Base-by-base conservation (phyloP, 2,329 filamentous ascomycete genomes). In the Exophiala aquamarina region DNA sequence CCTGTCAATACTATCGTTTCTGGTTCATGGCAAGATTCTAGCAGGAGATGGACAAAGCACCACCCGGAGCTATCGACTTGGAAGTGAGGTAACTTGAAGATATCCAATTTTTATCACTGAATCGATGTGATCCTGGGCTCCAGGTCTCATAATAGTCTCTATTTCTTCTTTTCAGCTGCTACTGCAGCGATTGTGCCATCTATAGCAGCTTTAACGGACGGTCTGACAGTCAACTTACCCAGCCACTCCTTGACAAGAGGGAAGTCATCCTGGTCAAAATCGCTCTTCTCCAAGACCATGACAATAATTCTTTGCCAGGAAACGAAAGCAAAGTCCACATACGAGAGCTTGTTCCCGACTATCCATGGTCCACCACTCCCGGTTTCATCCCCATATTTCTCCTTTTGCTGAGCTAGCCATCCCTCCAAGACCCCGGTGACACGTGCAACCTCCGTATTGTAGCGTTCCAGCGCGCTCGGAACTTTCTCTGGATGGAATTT, bases 391-490 rank as follows among this genome's bases (percentile, higher is more conserved):
- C 39, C 37, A 26, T 40, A 23, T 26, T 50, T 50, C 33, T 52
- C 41, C 32, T 47, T 39, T 41, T 54, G 44, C 46, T 60, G 60
- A 40, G 61, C 54, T 11, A 75, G 59, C 21, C 63, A 61, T 3
- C 52, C 48, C 29, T 78, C 68, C 10, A 78, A 59, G 4, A 78
- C 73, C 13, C 64, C 64, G 4, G 66, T 59, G 11, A 77, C 65
- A 35, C 75, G 72, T 20, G 64, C 61, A 42, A 72, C 61, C 53
- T 77, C 73, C 19, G 66, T 66, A 14, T 57, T 44, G 56, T 76
- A 77, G 14, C 74, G 68, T 4, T 73, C 66, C 17, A 70, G 59
- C 4, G 71, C 73, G 13, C 64, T 68, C 0, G 59, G 63, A 15
- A 75, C 26, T 50, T 69, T 70, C 46, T 77, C 72, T 0, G 59